These are phyloP conservation scores for Oryza coarctata DNA, from an alignment of 176 grass and related monocot genomes.

Conservation along the genomic window DNA sequence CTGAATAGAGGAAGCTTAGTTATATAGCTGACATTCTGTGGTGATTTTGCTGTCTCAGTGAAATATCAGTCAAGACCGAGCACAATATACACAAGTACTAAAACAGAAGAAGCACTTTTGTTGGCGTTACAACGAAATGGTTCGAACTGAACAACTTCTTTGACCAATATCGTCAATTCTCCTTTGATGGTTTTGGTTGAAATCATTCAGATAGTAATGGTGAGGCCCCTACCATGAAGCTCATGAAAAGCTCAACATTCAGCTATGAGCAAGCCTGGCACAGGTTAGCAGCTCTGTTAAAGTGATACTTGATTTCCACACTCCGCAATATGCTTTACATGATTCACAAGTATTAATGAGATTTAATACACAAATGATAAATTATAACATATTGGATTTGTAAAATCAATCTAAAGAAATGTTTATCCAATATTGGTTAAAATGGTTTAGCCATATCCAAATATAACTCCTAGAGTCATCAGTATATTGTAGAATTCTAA, in stretches of 20 bases:
- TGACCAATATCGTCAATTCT: background rate
- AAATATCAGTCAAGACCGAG: slow-evolving; percentile 86
- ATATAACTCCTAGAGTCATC: too few species aligned
- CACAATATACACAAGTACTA: slow-evolving; percentile 92
- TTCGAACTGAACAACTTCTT: slow-evolving; percentile 42
- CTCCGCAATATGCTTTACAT: slow-evolving; percentile 11
- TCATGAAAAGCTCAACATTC: slow-evolving; percentile 91
- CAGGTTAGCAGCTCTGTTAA: slow-evolving; percentile 53
- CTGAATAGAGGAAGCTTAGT: slow-evolving; percentile 9
- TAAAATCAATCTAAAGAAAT: too few species aligned
- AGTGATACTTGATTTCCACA: background rate
- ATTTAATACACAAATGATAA: background rate
- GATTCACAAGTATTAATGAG: background rate
- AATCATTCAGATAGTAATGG: slow-evolving; percentile 49
- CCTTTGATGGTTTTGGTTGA: slow-evolving; percentile 29
- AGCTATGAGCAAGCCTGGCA: slow-evolving; percentile 98
- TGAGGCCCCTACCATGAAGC: slow-evolving; percentile 70
- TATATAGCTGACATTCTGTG: slow-evolving; percentile 36
- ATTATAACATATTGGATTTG: background rate
- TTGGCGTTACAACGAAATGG: slow-evolving; percentile 80
- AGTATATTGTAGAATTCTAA: too few species aligned
- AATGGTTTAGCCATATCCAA: too few species aligned
- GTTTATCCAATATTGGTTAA: too few species aligned
- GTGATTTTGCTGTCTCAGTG: slow-evolving; percentile 49
- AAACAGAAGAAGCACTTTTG: slow-evolving; percentile 82